phyloP scores from a whole-genome alignment of 768 basidiomycete species.

The Sarcomyxa edulis region DNA sequence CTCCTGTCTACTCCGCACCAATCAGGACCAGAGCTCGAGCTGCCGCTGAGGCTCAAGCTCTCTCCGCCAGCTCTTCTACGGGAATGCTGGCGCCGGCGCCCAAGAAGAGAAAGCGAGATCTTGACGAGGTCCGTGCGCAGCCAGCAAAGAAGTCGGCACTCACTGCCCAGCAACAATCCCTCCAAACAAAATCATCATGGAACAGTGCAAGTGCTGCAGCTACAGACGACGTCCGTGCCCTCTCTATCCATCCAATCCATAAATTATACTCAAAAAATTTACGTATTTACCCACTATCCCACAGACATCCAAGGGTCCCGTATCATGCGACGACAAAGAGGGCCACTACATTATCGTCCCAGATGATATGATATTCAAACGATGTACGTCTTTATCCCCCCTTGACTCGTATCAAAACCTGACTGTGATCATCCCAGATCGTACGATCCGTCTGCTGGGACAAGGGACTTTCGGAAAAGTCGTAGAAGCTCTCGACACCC shows the following conservation, averaged over 20 bases:
- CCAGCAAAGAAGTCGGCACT: conserved; percentile 56
- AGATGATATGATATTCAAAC: conserved; percentile 81
- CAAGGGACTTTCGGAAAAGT: conserved; percentile 99
- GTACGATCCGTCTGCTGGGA: conserved; percentile 84
- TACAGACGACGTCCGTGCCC: conserved; percentile 59
- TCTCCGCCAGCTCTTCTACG: conserved; percentile 58
- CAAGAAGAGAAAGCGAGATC: conserved; percentile 84
- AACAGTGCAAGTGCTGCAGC: conserved; percentile 59
- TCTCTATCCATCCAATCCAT: conserved; percentile 12
- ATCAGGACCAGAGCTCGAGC: conserved; percentile 82
- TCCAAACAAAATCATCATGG: conserved; percentile 58
- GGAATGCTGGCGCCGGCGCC: conserved; percentile 61
- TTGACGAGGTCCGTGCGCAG: conserved; percentile 68
- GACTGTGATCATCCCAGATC: conserved; percentile 50
- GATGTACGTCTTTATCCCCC: conserved; percentile 52
- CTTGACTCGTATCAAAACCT: conserved; percentile 9
- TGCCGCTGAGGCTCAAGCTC: conserved; percentile 78
- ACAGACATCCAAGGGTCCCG: conserved; percentile 60
- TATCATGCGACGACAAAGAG: conserved; percentile 93
- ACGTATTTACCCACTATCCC: conserved; percentile 20
- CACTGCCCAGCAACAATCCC: conserved; percentile 42
- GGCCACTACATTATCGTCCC: conserved; percentile 96
- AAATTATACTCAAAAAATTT: too few relatives aligned
- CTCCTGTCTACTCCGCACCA: conserved; percentile 67
- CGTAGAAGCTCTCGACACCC: conserved; percentile 84